Base-by-base conservation (phyloP, 306 rosid species). In the Adenanthera pavonina region DNA sequence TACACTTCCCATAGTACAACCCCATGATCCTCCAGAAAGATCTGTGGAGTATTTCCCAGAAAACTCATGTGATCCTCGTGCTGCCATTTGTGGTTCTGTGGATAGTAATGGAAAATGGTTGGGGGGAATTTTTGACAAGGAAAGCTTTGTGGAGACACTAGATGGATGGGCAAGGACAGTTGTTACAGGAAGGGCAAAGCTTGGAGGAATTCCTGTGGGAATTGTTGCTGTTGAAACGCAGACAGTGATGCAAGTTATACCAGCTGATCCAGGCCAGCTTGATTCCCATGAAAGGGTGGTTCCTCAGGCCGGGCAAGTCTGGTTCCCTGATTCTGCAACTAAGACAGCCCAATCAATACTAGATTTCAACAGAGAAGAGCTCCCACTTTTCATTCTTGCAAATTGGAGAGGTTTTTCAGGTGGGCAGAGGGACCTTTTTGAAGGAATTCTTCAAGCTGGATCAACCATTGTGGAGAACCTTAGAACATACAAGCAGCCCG, bases 91-190 rank as follows among this genome's bases (percentile, higher is more conserved):
- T 6, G 99, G 99, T 80, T 72, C 91, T 70, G 52, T 85, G 66
- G 88, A 92, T 81, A 86, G 88, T 69, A 82, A 87, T 57, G 98
- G 98, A 72, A 89, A 79, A 79, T 96, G 99, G 99, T 82, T 91
- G 83, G 99, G 99, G 1, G 99, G 99, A 16, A 92, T 96, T 80
- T 96, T 96, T 84, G 99, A 96, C 82, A 96, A 89, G 87, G 97
- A 91, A 82, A 96, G 99, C 91, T 96, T 96, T 74, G 90, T 96
- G 69, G 99, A 96, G 93, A 96, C 99, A 0, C 88, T 96, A 76
- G 99, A 96, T 59, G 99, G 99, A 76, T 96, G 99, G 99, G 99
- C 99, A 20, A 92, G 99, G 86, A 96, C 99, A 0, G 99, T 96
- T 62, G 98, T 96, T 78, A 93, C 99, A 7, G 99, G 99, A 83